Evolutionary conservation across 139 green algal species (phyloP).

Genomic region (Choricystis sp.): DNA sequence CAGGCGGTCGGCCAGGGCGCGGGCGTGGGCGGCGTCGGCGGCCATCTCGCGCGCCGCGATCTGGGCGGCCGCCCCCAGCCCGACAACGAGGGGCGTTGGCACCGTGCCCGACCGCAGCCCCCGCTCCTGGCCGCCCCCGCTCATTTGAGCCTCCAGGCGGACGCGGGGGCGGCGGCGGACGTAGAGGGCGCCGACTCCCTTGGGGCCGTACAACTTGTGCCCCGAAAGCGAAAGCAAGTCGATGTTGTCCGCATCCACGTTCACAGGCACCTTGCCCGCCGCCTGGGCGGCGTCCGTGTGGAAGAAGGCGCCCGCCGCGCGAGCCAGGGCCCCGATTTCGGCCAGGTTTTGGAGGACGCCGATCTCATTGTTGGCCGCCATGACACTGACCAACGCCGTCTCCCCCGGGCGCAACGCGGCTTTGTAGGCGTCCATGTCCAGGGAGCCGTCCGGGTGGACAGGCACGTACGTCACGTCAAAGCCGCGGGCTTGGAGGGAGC

Average conservation of each 20-base stretch:
- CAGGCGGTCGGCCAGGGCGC: constrained; percentile 53
- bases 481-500: constrained; percentile 75
- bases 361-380: constrained; percentile 99
- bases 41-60: constrained; percentile 69
- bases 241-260: constrained; percentile 74
- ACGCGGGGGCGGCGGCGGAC: constrained; percentile 82
- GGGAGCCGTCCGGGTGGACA: constrained; percentile 59
- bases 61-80: constrained; percentile 72
- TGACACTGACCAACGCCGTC: constrained; percentile 83
- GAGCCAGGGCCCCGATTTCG: constrained; percentile 79
- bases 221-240: constrained; percentile 88
- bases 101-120: constrained; percentile 73
- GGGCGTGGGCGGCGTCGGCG: constrained; percentile 50
- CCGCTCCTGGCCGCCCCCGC: constrained; percentile 87
- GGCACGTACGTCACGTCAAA: constrained; percentile 93
- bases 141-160: constrained; percentile 86
- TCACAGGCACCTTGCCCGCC: constrained; percentile 85
- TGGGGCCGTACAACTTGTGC: constrained; percentile 98
- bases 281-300: constrained; percentile 89
- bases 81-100: constrained; percentile 73
- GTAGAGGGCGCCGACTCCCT: constrained; percentile 89
- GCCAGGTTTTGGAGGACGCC: constrained; percentile 77
- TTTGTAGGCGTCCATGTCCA: constrained; percentile 66
- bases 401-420: constrained; percentile 65
- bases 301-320: constrained; percentile 71